Evolutionary conservation across 2,329 filamentous ascomycete genomes (phyloP).

Genomic region (Cytospora piceicola): DNA sequence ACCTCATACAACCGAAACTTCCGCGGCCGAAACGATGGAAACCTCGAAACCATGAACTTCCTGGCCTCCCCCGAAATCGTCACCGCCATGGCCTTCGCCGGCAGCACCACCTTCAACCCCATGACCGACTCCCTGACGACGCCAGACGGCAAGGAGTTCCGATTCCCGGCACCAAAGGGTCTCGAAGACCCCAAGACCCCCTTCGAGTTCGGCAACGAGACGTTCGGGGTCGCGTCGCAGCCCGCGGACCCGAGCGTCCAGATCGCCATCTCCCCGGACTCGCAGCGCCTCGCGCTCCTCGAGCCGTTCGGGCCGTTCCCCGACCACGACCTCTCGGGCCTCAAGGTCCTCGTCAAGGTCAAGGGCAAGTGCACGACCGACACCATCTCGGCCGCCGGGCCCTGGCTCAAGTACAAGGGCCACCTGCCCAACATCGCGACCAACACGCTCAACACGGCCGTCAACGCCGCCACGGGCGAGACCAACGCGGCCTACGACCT

Average conservation of each 20-base stretch:
- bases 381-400: constrained; percentile 94
- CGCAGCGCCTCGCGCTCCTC: constrained; percentile 84
- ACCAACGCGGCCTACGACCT: constrained; percentile 91
- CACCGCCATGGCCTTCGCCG: constrained; percentile 92
- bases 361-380: constrained; percentile 98
- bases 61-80: constrained; percentile 95
- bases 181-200: constrained; percentile 62
- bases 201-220: constrained; percentile 78
- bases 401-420: constrained; percentile 99
- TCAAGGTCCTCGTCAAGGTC: constrained; percentile 93
- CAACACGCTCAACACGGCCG: constrained; percentile 94
- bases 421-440: constrained; percentile 97
- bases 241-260: constrained; percentile 70
- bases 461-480: constrained; percentile 89
- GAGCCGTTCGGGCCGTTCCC: constrained; percentile 91
- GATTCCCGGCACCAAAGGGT: constrained; percentile 79
- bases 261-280: constrained; percentile 84
- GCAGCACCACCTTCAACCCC: constrained; percentile 93
- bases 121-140: constrained; percentile 84
- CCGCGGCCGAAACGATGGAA: constrained; percentile 94
- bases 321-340: constrained; percentile 68
- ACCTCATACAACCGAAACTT: constrained; percentile 99
- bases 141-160: constrained; percentile 79
- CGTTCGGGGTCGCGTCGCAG: constrained; percentile 73
- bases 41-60: constrained; percentile 98